Conservation (phyloP, 2,329 filamentous ascomycete species). For the Ceratocystis variospora region DNA sequence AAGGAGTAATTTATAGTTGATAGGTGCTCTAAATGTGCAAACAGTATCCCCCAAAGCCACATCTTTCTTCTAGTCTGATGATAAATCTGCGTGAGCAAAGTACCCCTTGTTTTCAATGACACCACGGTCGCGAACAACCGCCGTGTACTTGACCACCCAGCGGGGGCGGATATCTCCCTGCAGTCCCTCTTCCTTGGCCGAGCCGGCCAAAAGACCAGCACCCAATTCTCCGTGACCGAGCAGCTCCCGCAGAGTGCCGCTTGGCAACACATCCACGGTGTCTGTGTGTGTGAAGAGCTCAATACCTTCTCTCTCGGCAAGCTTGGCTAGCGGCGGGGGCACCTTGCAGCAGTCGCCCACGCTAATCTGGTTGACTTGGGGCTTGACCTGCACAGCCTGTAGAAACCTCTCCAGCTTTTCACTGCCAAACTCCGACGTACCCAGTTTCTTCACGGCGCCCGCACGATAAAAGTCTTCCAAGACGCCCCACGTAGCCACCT, state of each 20-base stretch:
- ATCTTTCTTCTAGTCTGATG: constrained; percentile 26
- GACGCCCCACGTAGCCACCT: constrained; percentile 53
- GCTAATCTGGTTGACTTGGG: constrained; percentile 90
- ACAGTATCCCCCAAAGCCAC: not conserved
- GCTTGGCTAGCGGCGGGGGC: constrained; percentile 68
- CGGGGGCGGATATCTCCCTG: constrained; percentile 68
- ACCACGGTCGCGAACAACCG: constrained; percentile 81
- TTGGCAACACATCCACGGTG: constrained; percentile 78
- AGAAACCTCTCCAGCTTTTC: constrained; percentile 70
- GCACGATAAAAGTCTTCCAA: constrained; percentile 60
- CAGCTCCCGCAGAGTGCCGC: constrained; percentile 71
- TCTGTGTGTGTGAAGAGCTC: constrained; percentile 90
- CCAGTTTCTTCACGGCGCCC: constrained; percentile 61
- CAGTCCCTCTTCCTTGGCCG: constrained; percentile 42
- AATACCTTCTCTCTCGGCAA: constrained; percentile 71
- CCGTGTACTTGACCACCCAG: constrained; percentile 97
- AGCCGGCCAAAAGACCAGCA: constrained; percentile 52
- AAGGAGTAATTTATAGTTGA: not conserved
- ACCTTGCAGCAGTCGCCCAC: constrained; percentile 92
- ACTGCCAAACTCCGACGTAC: constrained; percentile 82
- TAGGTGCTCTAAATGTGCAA: not conserved
- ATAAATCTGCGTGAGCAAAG: constrained; percentile 71
- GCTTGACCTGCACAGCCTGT: constrained; percentile 53
- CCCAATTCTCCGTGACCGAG: constrained; percentile 59
- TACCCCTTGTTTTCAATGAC: constrained; percentile 98